Conservation (phyloP, 78 protist genomes). For the Dictyostelium intermedium region DNA sequence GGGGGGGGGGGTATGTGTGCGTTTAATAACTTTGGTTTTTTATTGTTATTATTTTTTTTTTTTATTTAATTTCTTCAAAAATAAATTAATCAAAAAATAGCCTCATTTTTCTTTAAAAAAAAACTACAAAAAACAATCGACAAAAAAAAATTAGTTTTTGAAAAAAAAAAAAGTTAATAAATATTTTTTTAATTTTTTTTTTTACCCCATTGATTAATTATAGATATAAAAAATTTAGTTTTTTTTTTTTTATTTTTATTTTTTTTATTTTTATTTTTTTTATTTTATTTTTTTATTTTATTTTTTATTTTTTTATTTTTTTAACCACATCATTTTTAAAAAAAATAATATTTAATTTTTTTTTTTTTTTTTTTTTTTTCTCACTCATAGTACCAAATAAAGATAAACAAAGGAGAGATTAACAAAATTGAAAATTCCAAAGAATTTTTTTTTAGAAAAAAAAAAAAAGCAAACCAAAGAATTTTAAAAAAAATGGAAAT, state of each 20-base stretch:
- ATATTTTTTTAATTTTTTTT: no score
- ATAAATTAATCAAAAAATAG: background rate
- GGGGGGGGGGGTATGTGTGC: no score
- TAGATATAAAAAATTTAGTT: background rate
- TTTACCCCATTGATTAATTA: background rate
- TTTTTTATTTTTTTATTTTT: background rate
- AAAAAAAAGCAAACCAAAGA: background rate
- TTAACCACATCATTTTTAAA: background rate
- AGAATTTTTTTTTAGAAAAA: background rate
- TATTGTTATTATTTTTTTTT: no score
- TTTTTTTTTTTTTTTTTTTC: conserved; percentile 3
- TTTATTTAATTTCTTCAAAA: no score
- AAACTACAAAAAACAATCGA: background rate
- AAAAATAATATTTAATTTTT: background rate
- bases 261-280: background rate
- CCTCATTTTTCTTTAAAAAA: background rate
- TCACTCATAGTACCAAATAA: background rate
- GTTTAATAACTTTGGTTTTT: no score
- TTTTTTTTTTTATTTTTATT: background rate
- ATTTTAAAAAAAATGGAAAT: background rate
- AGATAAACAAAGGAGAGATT: background rate
- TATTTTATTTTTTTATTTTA: no score
- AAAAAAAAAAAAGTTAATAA: background rate
- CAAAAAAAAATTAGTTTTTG: background rate
- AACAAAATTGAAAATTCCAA: background rate